A percentile compares a stretch with the other conserved stretches of the same genome.
These are phyloP conservation scores for Kwoniella sp. DNA, from an alignment of 768 basidiomycete species.

Conservation along the genomic window DNA sequence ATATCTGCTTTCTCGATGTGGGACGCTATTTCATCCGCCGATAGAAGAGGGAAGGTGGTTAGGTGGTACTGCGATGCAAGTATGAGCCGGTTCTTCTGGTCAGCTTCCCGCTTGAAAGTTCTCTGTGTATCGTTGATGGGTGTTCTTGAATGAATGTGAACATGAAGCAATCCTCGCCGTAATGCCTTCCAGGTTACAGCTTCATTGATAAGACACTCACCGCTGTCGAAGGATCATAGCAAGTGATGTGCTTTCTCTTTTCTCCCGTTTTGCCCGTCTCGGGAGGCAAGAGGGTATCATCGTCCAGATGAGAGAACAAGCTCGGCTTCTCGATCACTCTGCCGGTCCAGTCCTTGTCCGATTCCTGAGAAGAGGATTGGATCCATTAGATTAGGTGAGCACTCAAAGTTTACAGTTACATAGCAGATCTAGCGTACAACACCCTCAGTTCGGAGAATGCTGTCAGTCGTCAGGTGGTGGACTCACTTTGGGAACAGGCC, in stretches of 20 bases:
- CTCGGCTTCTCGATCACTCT: constrained; percentile 44
- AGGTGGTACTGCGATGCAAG: constrained; percentile 65
- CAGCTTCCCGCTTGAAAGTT: too few species aligned
- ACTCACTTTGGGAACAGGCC: constrained; percentile 64
- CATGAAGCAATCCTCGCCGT: too few species aligned
- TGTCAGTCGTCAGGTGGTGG: too few species aligned
- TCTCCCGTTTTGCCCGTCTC: constrained; percentile 24
- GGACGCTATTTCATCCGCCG: constrained; percentile 67
- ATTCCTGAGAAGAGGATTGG: constrained; percentile 26
- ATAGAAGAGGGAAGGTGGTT: constrained; percentile 74
- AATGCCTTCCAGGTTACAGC: too few species aligned
- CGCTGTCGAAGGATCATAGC: constrained; percentile 87
- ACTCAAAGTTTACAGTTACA: too few species aligned
- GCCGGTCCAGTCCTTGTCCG: constrained; percentile 33
- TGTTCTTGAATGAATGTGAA: background rate
- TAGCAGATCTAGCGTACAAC: too few species aligned
- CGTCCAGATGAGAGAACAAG: constrained; percentile 36
- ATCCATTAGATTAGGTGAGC: too few species aligned
- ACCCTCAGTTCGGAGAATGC: too few species aligned
- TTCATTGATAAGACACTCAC: constrained; percentile 43
- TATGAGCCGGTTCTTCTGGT: background rate
- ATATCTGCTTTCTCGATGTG: constrained; percentile 69
- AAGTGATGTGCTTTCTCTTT: constrained; percentile 71
- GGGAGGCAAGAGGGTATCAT: constrained; percentile 31
- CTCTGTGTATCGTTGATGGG: too few species aligned